A percentile compares a stretch with the other conserved stretches of the same genome.
Evolutionary conservation across 768 basidiomycete genomes (phyloP).

Genomic region (Tulasnella sp.): DNA sequence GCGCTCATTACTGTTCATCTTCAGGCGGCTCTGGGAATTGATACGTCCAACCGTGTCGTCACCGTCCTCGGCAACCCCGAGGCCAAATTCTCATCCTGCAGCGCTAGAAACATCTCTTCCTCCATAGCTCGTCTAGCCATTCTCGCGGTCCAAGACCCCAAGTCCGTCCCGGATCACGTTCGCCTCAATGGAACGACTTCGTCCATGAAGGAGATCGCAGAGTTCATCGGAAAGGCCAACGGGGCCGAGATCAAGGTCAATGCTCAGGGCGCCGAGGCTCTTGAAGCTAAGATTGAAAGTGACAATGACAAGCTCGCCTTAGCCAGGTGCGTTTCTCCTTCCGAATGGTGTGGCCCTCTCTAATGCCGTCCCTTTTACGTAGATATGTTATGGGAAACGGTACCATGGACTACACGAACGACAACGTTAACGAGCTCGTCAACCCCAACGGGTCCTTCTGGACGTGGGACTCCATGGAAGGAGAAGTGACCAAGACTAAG

Average conservation of each 20-base stretch:
- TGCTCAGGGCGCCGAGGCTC: neutral
- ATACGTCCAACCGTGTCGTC: neutral
- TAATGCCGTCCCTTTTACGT: neutral
- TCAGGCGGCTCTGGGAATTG: neutral
- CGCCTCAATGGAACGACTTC: neutral
- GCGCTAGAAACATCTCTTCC: neutral
- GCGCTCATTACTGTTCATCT: neutral
- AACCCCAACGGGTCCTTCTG: neutral
- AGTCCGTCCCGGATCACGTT: neutral
- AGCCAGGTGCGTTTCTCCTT: neutral
- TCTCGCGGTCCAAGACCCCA: neutral
- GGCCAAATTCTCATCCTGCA: neutral
- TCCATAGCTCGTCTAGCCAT: neutral
- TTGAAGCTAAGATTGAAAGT: neutral
- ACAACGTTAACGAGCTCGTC: neutral
- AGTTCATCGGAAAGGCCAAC: neutral
- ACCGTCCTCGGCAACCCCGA: neutral
- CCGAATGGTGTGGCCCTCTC: neutral
- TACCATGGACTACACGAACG: neutral
- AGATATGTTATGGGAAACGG: neutral
- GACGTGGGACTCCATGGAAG: neutral
- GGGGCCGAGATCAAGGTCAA: neutral
- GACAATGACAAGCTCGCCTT: neutral
- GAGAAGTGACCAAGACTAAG: neutral
- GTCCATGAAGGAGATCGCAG: neutral